Base-by-base conservation (phyloP, 2,329 filamentous ascomycete species). In the Albifimbria verrucaria region DNA sequence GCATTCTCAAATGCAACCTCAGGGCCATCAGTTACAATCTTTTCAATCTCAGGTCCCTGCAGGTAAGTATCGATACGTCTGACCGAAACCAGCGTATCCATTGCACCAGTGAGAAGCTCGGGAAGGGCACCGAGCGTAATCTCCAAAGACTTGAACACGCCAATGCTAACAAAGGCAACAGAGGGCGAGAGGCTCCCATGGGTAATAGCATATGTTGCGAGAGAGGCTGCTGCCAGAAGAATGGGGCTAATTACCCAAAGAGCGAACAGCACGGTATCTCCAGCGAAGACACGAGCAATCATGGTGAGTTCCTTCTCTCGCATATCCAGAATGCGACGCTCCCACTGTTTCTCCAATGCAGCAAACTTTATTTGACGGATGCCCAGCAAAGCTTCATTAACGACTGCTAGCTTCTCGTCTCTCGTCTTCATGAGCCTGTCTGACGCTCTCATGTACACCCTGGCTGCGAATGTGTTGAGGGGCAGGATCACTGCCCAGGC, bases 331-430 rank as follows among this genome's bases (percentile, higher is more conserved):
- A 94, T 89, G 55, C 86, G 88, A 17, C 78, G 75, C 65, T 91
- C 83, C 89, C 90, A 93, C 59, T 89, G 83, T 20, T 75, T 72
- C 67, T 93, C 90, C 2, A 91, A 71, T 1, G 89, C 89, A 0
- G 88, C 88, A 60, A 93, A 92, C 63, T 94, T 94, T 72, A 94
- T 90, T 68, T 94, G 90, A 1, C 89, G 82, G 57, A 93, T 92
- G 7, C 89, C 89, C 60, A 89, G 82, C 1, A 94, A 72, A 0
- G 87, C 88, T 67, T 94, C 89, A 1, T 88, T 89, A 25, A 94
- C 80, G 15, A 92, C 80, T 0, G 81, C 86, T 70, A 92, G 79
- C 69, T 92, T 93, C 51, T 83, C 77, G 66, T 93, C 90, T 44
- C 89, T 78, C 24, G 86, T 77, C 64, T 88, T 89, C 88, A 92